Conservation (phyloP, 495 filamentous ascomycete species). For the Penicillium crystallinum region DNA sequence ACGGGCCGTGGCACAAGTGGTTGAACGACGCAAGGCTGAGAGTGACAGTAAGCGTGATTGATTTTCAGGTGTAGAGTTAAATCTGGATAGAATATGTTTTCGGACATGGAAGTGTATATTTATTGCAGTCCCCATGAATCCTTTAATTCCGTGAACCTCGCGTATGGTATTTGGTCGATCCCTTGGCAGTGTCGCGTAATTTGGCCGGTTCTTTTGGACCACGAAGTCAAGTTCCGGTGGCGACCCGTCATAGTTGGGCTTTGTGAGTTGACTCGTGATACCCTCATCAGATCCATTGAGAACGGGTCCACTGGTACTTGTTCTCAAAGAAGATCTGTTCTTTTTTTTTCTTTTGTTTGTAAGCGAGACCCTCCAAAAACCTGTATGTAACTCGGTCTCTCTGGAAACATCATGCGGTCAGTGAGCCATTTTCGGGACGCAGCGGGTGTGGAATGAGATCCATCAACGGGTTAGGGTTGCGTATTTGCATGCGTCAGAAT, state of each 20-base stretch:
- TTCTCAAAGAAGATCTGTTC: neutral
- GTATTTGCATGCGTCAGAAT: conserved; percentile 3
- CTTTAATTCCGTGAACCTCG: neutral
- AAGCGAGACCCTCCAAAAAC: neutral
- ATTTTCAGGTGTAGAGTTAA: neutral
- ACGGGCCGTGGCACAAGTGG: conserved; percentile 60
- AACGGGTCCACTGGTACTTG: neutral
- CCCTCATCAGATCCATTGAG: conserved; percentile 1
- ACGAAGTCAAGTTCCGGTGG: neutral
- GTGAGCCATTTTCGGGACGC: conserved; percentile 23
- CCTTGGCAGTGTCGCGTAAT: conserved; percentile 6
- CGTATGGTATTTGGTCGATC: neutral
- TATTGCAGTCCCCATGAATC: neutral
- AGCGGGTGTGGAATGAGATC: conserved; percentile 26
- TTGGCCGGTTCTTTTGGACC: neutral
- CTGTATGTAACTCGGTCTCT: neutral
- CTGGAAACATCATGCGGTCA: conserved; percentile 3
- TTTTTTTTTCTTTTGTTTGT: neutral
- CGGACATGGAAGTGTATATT: neutral
- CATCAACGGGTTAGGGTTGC: conserved; percentile 15
- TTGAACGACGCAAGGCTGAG: conserved; percentile 47
- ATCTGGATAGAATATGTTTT: neutral
- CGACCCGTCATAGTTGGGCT: neutral
- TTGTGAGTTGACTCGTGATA: neutral
- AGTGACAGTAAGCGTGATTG: conserved; percentile 16